A percentile compares a stretch with the other conserved stretches of the same genome.
Evolutionary conservation across 164 flowering plant genomes (phyloP).

Genomic region (Stephania yunnanensis): DNA sequence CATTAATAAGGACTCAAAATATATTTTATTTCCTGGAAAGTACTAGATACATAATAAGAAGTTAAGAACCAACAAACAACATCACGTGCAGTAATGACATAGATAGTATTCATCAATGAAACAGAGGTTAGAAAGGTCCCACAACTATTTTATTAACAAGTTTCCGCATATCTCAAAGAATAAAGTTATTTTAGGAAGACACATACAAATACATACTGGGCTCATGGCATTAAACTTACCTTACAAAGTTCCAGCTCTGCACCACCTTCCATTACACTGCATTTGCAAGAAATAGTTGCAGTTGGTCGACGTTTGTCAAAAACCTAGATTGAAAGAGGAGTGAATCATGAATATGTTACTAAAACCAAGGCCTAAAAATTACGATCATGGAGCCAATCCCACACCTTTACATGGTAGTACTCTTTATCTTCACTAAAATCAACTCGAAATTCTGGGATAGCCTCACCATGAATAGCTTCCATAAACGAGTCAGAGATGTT

Average conservation of each 20-base stretch:
- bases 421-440: conserved; percentile 38
- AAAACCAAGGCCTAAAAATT: background rate
- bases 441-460: conserved; percentile 31
- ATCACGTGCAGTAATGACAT: too few species aligned
- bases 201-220: background rate
- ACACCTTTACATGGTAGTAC: conserved; percentile 42
- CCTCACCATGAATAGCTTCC: conserved; percentile 21
- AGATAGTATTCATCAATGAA: background rate
- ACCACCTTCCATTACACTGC: conserved; percentile 23
- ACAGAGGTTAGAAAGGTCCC: background rate
- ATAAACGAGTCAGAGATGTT: conserved; percentile 35
- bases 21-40: background rate
- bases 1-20: too few species aligned
- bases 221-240: conserved; percentile 28
- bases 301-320: conserved; percentile 33
- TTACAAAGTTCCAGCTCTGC: conserved; percentile 38
- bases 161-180: background rate
- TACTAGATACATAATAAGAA: background rate
- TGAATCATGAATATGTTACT: background rate
- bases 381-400: conserved; percentile 5
- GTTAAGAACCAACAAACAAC: background rate
- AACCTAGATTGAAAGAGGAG: conserved; percentile 26
- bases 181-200: background rate
- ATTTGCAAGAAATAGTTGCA: conserved; percentile 51
- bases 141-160: background rate